phyloP scores from a whole-genome alignment of 2,329 filamentous ascomycete genomes.

The Alternaria ethzedia region DNA sequence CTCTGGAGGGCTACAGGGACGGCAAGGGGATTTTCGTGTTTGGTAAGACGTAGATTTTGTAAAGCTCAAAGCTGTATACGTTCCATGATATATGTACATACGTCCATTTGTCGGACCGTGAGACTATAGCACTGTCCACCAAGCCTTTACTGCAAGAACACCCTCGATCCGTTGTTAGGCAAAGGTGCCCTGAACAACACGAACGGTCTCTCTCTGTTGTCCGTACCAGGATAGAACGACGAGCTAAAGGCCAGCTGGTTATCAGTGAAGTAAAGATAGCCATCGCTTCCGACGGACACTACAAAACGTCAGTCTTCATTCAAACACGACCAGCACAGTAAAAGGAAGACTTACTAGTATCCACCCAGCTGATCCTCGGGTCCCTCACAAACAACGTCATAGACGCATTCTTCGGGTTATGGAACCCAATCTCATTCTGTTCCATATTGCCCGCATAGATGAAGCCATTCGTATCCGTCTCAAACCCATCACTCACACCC shows the following conservation, averaged over 20 bases:
- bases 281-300: conserved; percentile 52
- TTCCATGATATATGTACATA: neutral
- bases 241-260: conserved; percentile 56
- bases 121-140: neutral
- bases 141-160: conserved; percentile 24
- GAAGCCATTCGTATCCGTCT: conserved; percentile 58
- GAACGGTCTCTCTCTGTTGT: conserved; percentile 53
- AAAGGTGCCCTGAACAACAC: conserved; percentile 51
- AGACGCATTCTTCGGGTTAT: conserved; percentile 55
- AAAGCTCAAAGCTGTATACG: neutral
- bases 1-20: conserved; percentile 80
- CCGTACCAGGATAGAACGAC: conserved; percentile 50
- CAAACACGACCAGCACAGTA: neutral
- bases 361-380: conserved; percentile 57
- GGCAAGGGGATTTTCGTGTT: conserved; percentile 94
- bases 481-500: conserved; percentile 60
- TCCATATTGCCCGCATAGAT: conserved; percentile 61
- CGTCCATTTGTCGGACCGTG: neutral
- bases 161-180: conserved; percentile 53
- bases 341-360: conserved; percentile 48
- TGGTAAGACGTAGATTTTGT: conserved; percentile 49
- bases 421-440: conserved; percentile 49
- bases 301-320: neutral
- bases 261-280: conserved; percentile 61
- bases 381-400: conserved; percentile 55